These are phyloP conservation scores for Staphylotrichum tortipilum DNA, from an alignment of 495 filamentous ascomycete genomes.

Conservation along the genomic window DNA sequence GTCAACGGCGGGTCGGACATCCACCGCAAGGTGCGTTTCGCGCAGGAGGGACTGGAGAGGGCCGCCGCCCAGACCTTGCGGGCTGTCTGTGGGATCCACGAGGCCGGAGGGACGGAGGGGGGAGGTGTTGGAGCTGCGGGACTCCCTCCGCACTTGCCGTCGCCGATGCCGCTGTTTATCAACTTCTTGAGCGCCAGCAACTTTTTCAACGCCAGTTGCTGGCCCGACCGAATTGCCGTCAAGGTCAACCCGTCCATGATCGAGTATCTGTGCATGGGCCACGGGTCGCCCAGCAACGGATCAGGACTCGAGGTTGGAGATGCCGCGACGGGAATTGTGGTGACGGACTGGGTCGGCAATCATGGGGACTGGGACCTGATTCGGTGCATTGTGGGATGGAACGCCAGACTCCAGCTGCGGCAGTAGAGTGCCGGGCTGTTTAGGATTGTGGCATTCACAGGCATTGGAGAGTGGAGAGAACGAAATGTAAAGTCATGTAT, in stretches of 20 bases:
- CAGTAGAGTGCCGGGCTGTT: conserved; percentile 15
- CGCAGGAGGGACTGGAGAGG: conserved; percentile 64
- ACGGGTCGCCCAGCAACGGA: conserved; percentile 43
- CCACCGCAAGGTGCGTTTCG: conserved; percentile 66
- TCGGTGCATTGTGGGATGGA: conserved; percentile 84
- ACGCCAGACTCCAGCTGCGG: conserved; percentile 58
- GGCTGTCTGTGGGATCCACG: too few relatives aligned
- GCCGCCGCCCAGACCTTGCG: conserved; percentile 34
- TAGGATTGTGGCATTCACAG: too few relatives aligned
- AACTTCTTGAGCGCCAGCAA: conserved; percentile 89
- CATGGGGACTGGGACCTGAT: conserved; percentile 92
- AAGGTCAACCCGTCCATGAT: conserved; percentile 87
- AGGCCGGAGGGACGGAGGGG: too few relatives aligned
- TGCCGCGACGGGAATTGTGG: conserved; percentile 81
- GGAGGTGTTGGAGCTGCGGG: too few relatives aligned
- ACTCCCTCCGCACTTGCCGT: too few relatives aligned
- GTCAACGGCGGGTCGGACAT: conserved; percentile 68
- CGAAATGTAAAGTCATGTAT: background rate
- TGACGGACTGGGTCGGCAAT: conserved; percentile 87
- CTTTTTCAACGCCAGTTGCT: conserved; percentile 85
- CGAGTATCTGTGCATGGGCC: conserved; percentile 65
- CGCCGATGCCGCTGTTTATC: conserved; percentile 62
- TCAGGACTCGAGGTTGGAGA: conserved; percentile 49
- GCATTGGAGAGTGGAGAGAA: background rate
- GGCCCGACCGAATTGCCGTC: conserved; percentile 89